Evolutionary conservation across 1,139 yeast species (phyloP), one percentile per base, ranked within the genome.

Genomic region (Blastobotrys indianensis): DNA sequence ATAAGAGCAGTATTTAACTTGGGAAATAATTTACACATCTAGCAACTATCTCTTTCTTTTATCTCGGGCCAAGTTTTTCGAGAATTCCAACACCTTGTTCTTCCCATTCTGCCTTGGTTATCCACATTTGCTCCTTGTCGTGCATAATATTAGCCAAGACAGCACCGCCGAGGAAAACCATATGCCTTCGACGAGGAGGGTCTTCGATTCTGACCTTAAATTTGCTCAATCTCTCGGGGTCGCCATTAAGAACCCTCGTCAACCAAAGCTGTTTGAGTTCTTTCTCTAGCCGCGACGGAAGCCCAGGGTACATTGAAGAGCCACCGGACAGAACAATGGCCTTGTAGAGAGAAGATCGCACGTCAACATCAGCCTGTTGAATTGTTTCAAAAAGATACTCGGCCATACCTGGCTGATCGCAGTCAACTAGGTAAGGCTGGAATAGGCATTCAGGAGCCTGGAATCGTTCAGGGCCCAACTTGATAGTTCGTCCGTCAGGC

Each of bases 81-180:
- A 92, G 79, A 16, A 87, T 79, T 44, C 92, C 76, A 38, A 95
- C 78, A 33, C 97, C 98, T 62, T 85, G 86, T 70, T 92, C 99
- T 65, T 87, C 94, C 98, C 98, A 92, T 70, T 92, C 99, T 63
- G 84, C 86, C 65, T 85, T 88, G 47, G 90, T 75, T 59, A 94
- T 79, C 99, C 99, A 90, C 95, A 92, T 85, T 62, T 88, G 96
- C 54, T 90, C 97, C 67, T 90, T 92, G 65, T 92, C 96, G 40
- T 95, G 95, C 97, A 94, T 92, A 59, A 92, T 92, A 62, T 85
- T 88, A 32, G 99, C 98, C 62, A 92, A 75, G 15, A 92, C 98
- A 5, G 98, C 98, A 61, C 99, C 99, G 58, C 99, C 99, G 56
- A 92, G 82, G 68, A 92, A 92, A 37, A 92, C 99, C 97, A 92